Percentiles rank a stretch among this genome's conserved stretches.
These are phyloP conservation scores for Furcasterigmium furcatum DNA, from an alignment of 2,329 filamentous ascomycete genomes.

Conservation along the genomic window DNA sequence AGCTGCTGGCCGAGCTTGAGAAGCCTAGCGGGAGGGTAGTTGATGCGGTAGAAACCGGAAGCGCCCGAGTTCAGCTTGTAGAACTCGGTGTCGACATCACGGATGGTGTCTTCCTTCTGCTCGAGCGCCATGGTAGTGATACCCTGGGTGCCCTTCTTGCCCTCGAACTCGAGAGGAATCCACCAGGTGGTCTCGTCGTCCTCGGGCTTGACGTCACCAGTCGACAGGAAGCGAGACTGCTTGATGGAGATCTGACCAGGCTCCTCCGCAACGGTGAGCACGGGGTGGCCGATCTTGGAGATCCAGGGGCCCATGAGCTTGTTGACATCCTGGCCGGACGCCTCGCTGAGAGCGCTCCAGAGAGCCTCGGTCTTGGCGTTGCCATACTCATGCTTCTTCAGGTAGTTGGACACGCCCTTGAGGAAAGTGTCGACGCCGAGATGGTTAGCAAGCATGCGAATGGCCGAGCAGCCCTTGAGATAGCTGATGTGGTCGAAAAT, in stretches of 20 bases:
- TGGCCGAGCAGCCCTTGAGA: constrained; percentile 91
- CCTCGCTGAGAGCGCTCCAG: constrained; percentile 84
- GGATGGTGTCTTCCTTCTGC: constrained; percentile 72
- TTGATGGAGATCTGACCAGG: constrained; percentile 76
- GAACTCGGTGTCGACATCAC: constrained; percentile 72
- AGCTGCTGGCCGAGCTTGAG: constrained; percentile 76
- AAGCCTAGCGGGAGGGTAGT: constrained; percentile 83
- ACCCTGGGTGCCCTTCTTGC: constrained; percentile 62
- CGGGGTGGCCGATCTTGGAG: constrained; percentile 89
- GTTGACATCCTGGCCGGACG: constrained; percentile 82
- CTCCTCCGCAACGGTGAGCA: constrained; percentile 82
- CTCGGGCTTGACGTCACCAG: constrained; percentile 84
- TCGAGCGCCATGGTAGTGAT: constrained; percentile 67
- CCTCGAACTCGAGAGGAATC: constrained; percentile 84
- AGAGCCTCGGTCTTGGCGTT: constrained; percentile 90
- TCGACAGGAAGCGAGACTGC: constrained; percentile 87
- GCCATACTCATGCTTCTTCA: constrained; percentile 83
- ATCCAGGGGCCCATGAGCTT: constrained; percentile 94
- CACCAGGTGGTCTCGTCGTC: constrained; percentile 95
- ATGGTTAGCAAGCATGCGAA: constrained; percentile 92
- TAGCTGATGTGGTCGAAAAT: constrained; percentile 98
- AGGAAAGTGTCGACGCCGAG: constrained; percentile 87
- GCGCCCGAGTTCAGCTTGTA: constrained; percentile 94
- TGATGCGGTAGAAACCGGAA: constrained; percentile 86
- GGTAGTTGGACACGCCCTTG: constrained; percentile 83